Evolutionary conservation across 1,139 yeast species (phyloP).

Genomic region (Nakaseomyces nivariensis): DNA sequence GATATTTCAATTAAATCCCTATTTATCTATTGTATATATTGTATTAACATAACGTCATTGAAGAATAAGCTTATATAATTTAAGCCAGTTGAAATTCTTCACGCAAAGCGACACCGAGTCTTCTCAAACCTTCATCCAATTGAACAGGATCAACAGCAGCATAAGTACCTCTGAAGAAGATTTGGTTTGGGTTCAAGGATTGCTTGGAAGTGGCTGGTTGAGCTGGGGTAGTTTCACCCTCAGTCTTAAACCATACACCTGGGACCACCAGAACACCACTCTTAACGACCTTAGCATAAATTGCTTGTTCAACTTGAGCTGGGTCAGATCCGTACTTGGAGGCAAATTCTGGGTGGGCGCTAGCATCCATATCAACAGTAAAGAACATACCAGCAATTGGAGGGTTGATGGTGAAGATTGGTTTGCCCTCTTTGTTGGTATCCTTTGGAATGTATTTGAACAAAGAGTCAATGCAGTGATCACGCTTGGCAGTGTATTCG

Average conservation of each 20-base stretch:
- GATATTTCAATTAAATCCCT: too few species aligned
- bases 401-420: constrained; percentile 32
- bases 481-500: constrained; percentile 72
- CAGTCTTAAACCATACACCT: constrained; percentile 50
- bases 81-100: constrained; percentile 30
- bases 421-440: constrained; percentile 7
- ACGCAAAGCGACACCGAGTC: constrained; percentile 45
- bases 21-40: not conserved
- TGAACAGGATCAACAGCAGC: constrained; percentile 60
- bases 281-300: constrained; percentile 41
- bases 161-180: constrained; percentile 57
- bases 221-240: constrained; percentile 36
- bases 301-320: constrained; percentile 37
- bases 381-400: constrained; percentile 64
- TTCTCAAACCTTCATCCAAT: constrained; percentile 43
- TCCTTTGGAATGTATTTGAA: constrained; percentile 36
- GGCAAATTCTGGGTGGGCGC: constrained; percentile 46
- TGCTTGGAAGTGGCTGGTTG: constrained; percentile 41
- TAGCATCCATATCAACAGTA: constrained; percentile 43
- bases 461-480: constrained; percentile 48
- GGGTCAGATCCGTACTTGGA: constrained; percentile 40
- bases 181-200: constrained; percentile 32
- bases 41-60: not conserved
- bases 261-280: constrained; percentile 50
- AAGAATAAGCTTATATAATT: not conserved